These are phyloP conservation scores for Phialophora macrospora DNA, from an alignment of 2,329 filamentous ascomycete species.

Conservation along the genomic window DNA sequence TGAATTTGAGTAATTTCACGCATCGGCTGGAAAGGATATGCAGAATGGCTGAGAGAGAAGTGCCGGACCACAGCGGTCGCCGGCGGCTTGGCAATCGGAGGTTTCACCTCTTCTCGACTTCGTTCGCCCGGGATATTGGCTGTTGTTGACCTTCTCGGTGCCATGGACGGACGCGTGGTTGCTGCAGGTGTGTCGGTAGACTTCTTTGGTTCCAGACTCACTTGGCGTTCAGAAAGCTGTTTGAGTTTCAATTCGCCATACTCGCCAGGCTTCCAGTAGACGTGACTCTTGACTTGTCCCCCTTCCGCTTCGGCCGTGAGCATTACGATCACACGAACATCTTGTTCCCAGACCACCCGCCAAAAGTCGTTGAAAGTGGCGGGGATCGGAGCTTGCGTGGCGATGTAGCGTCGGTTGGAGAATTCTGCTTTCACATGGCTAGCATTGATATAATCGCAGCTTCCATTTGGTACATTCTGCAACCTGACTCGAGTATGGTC, in stretches of 20 bases:
- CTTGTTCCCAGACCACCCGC: constrained; percentile 96
- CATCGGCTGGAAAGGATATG: constrained; percentile 80
- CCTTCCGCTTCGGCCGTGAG: constrained; percentile 92
- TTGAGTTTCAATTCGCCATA: constrained; percentile 80
- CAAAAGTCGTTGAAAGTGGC: constrained; percentile 96
- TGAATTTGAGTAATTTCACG: constrained; percentile 94
- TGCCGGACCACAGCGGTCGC: constrained; percentile 84
- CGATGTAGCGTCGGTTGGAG: constrained; percentile 92
- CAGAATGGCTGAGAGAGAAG: constrained; percentile 77
- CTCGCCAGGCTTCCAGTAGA: constrained; percentile 82
- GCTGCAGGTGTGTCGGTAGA: constrained; percentile 50
- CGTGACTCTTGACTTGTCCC: constrained; percentile 90
- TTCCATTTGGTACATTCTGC: constrained; percentile 66
- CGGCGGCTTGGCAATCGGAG: constrained; percentile 53
- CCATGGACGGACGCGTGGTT: constrained; percentile 46
- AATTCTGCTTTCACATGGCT: constrained; percentile 79
- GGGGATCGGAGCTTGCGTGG: constrained; percentile 89
- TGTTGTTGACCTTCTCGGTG: constrained; percentile 46
- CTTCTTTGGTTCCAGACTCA: constrained; percentile 70
- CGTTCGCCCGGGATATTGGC: constrained; percentile 38
- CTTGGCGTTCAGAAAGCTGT: constrained; percentile 77
- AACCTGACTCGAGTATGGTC: constrained; percentile 89
- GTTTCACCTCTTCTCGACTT: constrained; percentile 40
- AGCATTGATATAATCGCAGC: constrained; percentile 94
- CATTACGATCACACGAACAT: constrained; percentile 94